These are phyloP conservation scores for Tolypocladium ovalisporum DNA, from an alignment of 2,329 filamentous ascomycete species.

Conservation along the genomic window DNA sequence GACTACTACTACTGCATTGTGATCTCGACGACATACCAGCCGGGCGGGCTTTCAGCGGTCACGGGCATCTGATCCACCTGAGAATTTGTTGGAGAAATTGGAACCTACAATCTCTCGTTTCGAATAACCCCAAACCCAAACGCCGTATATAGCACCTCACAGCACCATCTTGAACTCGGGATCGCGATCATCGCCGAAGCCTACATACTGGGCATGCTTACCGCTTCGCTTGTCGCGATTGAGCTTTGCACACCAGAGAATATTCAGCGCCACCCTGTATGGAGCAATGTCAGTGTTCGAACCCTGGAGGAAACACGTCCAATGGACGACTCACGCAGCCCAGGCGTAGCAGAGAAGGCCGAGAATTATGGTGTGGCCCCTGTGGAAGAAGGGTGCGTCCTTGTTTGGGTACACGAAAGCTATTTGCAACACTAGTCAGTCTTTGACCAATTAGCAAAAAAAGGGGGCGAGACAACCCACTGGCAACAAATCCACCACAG, in stretches of 20 bases:
- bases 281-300: neutral
- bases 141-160: conserved; percentile 14
- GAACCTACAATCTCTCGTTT: neutral
- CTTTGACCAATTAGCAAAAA: neutral
- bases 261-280: conserved; percentile 45
- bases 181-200: conserved; percentile 51
- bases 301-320: neutral
- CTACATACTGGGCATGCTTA: conserved; percentile 46
- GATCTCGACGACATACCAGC: no score
- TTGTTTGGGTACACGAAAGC: conserved; percentile 49
- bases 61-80: no score
- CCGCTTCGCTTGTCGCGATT: conserved; percentile 51
- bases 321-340: conserved; percentile 40
- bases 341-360: conserved; percentile 50
- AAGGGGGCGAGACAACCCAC: conserved; percentile 16
- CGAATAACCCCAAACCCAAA: neutral
- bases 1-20: no score
- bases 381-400: conserved; percentile 46
- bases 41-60: no score
- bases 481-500: conserved; percentile 54
- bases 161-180: conserved; percentile 51
- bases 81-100: no score
- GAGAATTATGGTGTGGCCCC: conserved; percentile 51
- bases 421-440: conserved; percentile 5
- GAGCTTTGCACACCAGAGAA: conserved; percentile 51